A percentile compares a stretch with the other conserved stretches of the same genome.
Evolutionary conservation across 2,329 filamentous ascomycete genomes (phyloP).

Genomic region (Ophidiomyces ophidiicola): DNA sequence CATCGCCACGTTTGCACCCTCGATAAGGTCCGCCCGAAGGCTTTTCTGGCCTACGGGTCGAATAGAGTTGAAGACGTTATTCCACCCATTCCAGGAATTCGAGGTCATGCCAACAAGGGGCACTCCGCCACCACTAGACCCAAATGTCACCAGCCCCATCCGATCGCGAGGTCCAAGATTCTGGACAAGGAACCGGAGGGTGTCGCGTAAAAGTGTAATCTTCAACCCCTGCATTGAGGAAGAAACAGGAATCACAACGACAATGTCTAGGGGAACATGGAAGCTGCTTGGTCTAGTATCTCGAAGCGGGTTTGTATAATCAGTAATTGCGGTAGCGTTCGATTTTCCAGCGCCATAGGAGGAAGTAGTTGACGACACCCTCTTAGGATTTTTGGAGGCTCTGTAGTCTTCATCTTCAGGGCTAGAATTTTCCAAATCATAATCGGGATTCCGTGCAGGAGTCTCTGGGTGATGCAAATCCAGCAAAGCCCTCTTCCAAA

Average conservation of each 20-base stretch:
- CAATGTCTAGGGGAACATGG: slow-evolving; percentile 87
- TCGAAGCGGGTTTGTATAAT: slow-evolving; percentile 64
- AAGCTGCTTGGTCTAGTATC: slow-evolving; percentile 43
- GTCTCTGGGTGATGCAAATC: slow-evolving; percentile 65
- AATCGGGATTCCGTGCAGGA: slow-evolving; percentile 55
- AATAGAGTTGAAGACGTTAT: slow-evolving; percentile 72
- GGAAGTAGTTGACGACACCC: slow-evolving; percentile 71
- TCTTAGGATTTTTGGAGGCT: slow-evolving; percentile 44
- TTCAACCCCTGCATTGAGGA: slow-evolving; percentile 99
- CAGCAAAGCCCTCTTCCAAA: slow-evolving; percentile 77
- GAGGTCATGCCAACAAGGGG: slow-evolving; percentile 97
- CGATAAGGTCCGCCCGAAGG: slow-evolving; percentile 87
- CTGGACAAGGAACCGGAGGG: slow-evolving; percentile 80
- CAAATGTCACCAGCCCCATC: slow-evolving; percentile 95
- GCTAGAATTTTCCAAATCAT: slow-evolving; percentile 67
- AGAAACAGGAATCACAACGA: slow-evolving; percentile 92
- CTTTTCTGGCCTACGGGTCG: slow-evolving; percentile 94
- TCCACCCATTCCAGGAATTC: slow-evolving; percentile 87
- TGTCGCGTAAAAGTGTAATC: slow-evolving; percentile 84
- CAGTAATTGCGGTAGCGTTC: slow-evolving; percentile 75
- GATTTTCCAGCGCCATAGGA: slow-evolving; percentile 73
- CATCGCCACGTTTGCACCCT: slow-evolving; percentile 97
- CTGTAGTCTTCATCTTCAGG: slow-evolving; percentile 81
- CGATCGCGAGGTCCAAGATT: slow-evolving; percentile 84
- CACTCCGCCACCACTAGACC: slow-evolving; percentile 82